A percentile compares a stretch with the other conserved stretches of the same genome.
Evolutionary conservation across 148 eudicot genomes (phyloP).

Genomic region (Pharnaceum exiguum): DNA sequence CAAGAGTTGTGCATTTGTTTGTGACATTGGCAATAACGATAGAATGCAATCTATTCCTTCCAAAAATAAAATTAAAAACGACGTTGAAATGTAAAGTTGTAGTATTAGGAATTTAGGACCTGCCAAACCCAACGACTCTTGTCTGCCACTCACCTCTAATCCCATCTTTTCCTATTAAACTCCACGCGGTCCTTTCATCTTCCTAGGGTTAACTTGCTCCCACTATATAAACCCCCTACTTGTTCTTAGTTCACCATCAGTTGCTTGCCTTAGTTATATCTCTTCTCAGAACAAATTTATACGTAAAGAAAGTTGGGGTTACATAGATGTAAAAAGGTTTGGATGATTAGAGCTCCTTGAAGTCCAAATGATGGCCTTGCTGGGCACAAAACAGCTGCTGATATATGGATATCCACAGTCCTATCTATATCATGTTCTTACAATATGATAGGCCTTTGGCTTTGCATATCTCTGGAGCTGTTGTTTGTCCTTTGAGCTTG

Average conservation of each 20-base stretch:
- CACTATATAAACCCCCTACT: background rate
- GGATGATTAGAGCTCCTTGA: conserved; percentile 41
- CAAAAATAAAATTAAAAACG: no score
- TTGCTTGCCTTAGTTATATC: no score
- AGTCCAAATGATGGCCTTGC: conserved; percentile 29
- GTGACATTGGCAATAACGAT: no score
- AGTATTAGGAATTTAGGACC: background rate
- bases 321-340: no score
- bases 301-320: no score
- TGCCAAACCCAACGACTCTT: conserved; percentile 2
- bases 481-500: conserved; percentile 17
- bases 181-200: background rate
- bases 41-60: no score
- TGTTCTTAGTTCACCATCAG: no score
- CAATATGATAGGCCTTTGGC: conserved; percentile 16
- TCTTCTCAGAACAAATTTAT: no score
- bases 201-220: conserved; percentile 6
- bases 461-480: conserved; percentile 31
- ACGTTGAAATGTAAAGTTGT: no score
- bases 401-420: conserved; percentile 25
- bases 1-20: no score
- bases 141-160: conserved; percentile 20
- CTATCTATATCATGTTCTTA: background rate
- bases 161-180: background rate
- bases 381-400: conserved; percentile 30